Base-by-base conservation (phyloP, 495 filamentous ascomycete species). In the Xylaria telfairii region DNA sequence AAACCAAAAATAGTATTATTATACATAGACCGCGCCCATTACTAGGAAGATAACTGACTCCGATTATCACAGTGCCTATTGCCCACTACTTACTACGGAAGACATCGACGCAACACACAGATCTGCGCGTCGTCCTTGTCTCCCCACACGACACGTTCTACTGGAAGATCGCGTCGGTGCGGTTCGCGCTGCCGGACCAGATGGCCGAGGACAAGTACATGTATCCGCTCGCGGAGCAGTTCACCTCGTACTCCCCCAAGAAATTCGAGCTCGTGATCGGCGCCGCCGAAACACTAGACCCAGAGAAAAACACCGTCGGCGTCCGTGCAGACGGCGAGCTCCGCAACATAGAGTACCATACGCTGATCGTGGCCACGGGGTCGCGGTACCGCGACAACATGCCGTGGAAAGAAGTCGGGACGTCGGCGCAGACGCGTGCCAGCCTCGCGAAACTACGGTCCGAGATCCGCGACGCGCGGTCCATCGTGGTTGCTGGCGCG, bases 401-500 rank as follows among this genome's bases (percentile, higher is more conserved):
- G 63, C 88, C 89, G 7, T 89, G 87, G 82, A 90, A 90, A 72
- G 74, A 72, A 34, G 70, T 82, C 34, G 76, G 72, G 13, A 65
- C 76, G 4, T 79, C 79, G 30, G 81, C 85, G 62, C 76, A 83
- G 59, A 84, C 84, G n/a, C 76, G 81, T 42, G 59, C 80, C 4
- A 53, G 75, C 6, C 78, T 90, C 59, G 74, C 84, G 57, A 71
- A 75, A 3, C 81, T 86, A 39, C 86, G 86, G 56, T 65, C 83
- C 10, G 53, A 74, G 24, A 84, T 93, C 62, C 71, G 80, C 4
- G 69, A 46, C 1, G 91, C 91, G 26, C 85, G 87, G 61, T 84
- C 80, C 26, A 88, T 94, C 67, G 85, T 91, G 5, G 78, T 93
- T 53, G 89, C 83, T 7, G 93, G 93, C 39, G 92, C 84, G 0